phyloP scores from a whole-genome alignment of 176 grass and related monocot species.

The Elymus sibiricus region DNA sequence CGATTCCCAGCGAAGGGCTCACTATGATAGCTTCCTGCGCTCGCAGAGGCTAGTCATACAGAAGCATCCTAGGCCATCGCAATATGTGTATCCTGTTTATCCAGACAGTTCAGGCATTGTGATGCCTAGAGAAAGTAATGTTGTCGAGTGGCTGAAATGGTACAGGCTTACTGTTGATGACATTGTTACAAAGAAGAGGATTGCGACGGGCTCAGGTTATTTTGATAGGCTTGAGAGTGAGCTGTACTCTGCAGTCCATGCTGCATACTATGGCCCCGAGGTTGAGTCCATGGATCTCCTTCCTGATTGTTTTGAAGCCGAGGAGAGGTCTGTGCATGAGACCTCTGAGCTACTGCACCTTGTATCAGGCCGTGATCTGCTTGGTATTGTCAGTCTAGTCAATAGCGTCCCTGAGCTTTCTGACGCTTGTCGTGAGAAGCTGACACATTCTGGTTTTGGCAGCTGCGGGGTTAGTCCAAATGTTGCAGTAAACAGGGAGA shows the following conservation, averaged over 20 bases:
- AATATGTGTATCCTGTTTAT: conserved; percentile 26
- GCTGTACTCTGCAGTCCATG: conserved; percentile 68
- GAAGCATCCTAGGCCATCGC: conserved; percentile 46
- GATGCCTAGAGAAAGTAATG: conserved; percentile 64
- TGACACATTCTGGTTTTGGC: conserved; percentile 11
- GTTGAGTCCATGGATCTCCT: conserved; percentile 75
- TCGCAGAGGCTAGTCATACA: conserved; percentile 48
- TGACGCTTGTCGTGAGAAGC: conserved; percentile 51
- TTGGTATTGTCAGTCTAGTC: conserved; percentile 70
- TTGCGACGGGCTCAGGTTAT: conserved; percentile 64
- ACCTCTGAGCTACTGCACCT: conserved; percentile 90
- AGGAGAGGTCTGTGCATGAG: conserved; percentile 79
- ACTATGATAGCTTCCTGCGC: conserved; percentile 72
- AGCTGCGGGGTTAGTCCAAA: conserved; percentile 8
- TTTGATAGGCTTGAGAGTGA: conserved; percentile 88
- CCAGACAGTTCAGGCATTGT: conserved; percentile 42
- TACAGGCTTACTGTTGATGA: conserved; percentile 76
- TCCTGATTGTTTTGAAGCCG: conserved; percentile 90
- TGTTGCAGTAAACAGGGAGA: conserved; percentile 19
- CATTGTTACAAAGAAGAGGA: conserved; percentile 69
- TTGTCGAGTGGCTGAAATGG: conserved; percentile 97
- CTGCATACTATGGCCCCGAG: conserved; percentile 80
- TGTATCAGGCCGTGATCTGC: conserved; percentile 88
- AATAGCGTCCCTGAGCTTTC: conserved; percentile 39
- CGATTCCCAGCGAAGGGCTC: conserved; percentile 69